A percentile compares a stretch with the other conserved stretches of the same genome.
Conservation (phyloP, 129 eudicot genomes). For the Flaveria sonorensis region DNA sequence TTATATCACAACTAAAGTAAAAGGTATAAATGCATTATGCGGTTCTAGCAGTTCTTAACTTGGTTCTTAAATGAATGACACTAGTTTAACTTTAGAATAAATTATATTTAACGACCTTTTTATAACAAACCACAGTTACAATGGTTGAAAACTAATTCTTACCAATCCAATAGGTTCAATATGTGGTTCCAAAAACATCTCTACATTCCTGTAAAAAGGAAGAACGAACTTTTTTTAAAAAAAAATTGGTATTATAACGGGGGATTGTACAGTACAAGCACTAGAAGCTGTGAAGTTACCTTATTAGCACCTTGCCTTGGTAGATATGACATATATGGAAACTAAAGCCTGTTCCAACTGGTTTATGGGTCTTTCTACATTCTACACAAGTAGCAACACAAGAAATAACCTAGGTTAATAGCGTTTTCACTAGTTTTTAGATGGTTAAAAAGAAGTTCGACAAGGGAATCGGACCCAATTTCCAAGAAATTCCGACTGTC, state of each 20-base stretch:
- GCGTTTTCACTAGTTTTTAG: background rate
- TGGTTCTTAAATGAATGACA: too few species aligned
- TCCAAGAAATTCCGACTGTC: constrained; percentile 76
- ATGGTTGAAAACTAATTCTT: constrained; percentile 15
- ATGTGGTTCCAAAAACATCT: constrained; percentile 75
- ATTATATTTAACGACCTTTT: background rate
- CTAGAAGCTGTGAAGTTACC: constrained; percentile 33
- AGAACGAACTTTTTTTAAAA: background rate
- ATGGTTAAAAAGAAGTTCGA: background rate
- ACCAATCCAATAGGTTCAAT: constrained; percentile 64
- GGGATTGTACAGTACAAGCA: background rate
- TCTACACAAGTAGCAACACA: constrained; percentile 38
- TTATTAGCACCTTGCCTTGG: constrained; percentile 73
- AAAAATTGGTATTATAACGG: background rate
- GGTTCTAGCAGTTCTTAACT: too few species aligned
- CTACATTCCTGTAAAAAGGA: constrained; percentile 59
- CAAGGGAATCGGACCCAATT: constrained; percentile 46
- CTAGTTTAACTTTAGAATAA: background rate
- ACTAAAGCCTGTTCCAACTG: constrained; percentile 73
- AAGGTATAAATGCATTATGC: too few species aligned
- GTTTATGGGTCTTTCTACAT: constrained; percentile 55
- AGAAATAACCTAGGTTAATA: background rate
- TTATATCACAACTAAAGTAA: too few species aligned
- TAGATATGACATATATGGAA: constrained; percentile 64
- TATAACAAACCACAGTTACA: background rate